phyloP scores from a whole-genome alignment of 2,329 filamentous ascomycete species.

The Apiospora aurea region DNA sequence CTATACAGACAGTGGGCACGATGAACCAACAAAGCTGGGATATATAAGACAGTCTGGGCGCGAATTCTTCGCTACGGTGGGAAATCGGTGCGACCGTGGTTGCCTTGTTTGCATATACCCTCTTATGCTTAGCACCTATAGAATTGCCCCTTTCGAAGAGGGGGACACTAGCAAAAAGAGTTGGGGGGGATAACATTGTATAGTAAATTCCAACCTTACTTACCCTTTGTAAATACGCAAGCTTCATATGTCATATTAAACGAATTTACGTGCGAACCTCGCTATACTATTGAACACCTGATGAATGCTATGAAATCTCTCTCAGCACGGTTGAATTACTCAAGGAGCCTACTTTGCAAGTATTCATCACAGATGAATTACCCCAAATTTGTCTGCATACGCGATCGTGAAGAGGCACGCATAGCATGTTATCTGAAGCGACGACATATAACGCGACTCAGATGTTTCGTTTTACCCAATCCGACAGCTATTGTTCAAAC shows the following conservation, averaged over 20 bases:
- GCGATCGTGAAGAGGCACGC: neutral
- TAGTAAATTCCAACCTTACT: neutral
- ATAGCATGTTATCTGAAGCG: neutral
- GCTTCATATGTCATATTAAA: neutral
- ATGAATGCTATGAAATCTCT: neutral
- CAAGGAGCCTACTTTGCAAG: neutral
- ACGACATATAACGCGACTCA: neutral
- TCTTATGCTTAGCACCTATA: neutral
- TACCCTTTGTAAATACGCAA: neutral
- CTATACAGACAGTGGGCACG: neutral
- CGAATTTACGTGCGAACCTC: neutral
- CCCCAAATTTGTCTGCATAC: neutral
- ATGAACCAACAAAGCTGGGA: neutral
- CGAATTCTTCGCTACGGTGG: too few species aligned
- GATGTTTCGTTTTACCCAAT: neutral
- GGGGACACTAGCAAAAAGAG: neutral
- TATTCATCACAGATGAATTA: neutral
- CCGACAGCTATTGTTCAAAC: too few species aligned
- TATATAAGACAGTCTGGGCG: neutral
- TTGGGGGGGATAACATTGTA: neutral
- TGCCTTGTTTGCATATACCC: neutral
- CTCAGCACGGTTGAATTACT: neutral
- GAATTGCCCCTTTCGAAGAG: neutral
- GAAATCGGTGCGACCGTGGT: neutral
- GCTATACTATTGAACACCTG: too few species aligned